Percentiles rank a stretch among this genome's conserved stretches.
Evolutionary conservation across 768 basidiomycete species (phyloP).

Genomic region (Astraeus odoratus): DNA sequence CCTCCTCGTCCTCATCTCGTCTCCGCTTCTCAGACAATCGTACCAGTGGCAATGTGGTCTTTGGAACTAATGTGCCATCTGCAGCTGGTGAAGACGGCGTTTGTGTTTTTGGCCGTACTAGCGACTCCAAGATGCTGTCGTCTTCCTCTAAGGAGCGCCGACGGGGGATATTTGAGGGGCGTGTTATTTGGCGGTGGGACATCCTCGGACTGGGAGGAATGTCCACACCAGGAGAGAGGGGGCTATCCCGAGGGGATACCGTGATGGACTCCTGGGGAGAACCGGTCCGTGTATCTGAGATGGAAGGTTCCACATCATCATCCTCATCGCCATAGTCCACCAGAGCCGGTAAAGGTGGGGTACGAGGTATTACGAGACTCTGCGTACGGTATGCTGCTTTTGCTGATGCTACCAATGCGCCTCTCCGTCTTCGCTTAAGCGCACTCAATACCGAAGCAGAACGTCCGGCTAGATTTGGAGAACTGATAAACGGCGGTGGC

Average conservation of each 20-base stretch:
- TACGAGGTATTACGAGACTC: conserved; percentile 34
- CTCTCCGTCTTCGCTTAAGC: conserved; percentile 56
- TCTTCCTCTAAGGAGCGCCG: conserved; percentile 45
- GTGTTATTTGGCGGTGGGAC: conserved; percentile 31
- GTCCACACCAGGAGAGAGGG: conserved; percentile 29
- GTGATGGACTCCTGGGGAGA: conserved; percentile 8
- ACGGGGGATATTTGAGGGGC: conserved; percentile 38
- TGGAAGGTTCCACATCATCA: conserved; percentile 27
- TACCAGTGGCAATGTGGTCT: conserved; percentile 34
- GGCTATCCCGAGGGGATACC: conserved; percentile 12
- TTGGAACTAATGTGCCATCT: conserved; percentile 22
- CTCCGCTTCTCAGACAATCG: conserved; percentile 65
- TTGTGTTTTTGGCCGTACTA: conserved; percentile 36
- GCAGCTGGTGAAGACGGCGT: conserved; percentile 34
- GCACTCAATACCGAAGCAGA: conserved; percentile 27
- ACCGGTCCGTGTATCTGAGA: conserved; percentile 10
- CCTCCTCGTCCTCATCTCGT: conserved; percentile 64
- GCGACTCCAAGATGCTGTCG: conserved; percentile 46
- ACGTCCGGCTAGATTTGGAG: conserved; percentile 20
- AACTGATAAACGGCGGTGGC: conserved; percentile 26
- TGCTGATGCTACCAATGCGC: conserved; percentile 35
- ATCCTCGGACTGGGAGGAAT: conserved; percentile 33
- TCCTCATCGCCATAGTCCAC: conserved; percentile 78
- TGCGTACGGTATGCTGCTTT: conserved; percentile 40
- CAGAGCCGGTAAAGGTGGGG: conserved; percentile 52